These are phyloP conservation scores for Rhodotorula mucilaginosa DNA, from an alignment of 1,284 basidiomycete genomes.

Conservation along the genomic window DNA sequence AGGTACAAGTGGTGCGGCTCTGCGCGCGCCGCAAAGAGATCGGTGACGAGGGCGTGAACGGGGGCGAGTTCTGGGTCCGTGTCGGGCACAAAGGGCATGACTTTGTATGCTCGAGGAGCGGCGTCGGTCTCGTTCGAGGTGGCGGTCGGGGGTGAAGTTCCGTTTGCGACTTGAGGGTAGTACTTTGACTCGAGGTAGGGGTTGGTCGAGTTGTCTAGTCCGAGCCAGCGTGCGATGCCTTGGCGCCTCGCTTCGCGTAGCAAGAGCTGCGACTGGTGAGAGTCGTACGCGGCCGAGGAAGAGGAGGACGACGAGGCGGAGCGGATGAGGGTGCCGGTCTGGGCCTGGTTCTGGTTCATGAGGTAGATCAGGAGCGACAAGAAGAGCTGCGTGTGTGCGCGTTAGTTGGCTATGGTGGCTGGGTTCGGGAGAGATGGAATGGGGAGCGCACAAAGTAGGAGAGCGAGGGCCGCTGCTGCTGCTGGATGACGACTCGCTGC, in stretches of 20 bases:
- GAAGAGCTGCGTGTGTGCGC: conserved; percentile 23
- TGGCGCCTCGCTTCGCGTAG: conserved; percentile 16
- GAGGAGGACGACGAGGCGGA: not conserved
- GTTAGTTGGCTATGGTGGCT: not conserved
- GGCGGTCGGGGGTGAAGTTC: not conserved
- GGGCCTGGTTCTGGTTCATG: conserved; percentile 23
- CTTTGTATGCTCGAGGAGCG: not conserved
- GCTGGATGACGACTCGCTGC: not conserved
- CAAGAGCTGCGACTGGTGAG: not conserved
- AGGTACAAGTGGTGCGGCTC: conserved; percentile 13
- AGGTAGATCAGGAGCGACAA: conserved; percentile 42
- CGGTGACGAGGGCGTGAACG: conserved; percentile 12
- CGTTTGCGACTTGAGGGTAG: conserved; percentile 21
- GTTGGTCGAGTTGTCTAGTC: not conserved
- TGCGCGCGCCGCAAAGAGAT: conserved; percentile 1
- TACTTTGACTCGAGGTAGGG: conserved; percentile 12
- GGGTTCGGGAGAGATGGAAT: too few relatives aligned
- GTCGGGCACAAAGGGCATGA: conserved; percentile 9
- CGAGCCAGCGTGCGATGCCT: conserved; percentile 31
- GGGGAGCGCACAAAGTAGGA: conserved; percentile 35
- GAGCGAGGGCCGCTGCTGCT: conserved; percentile 31
- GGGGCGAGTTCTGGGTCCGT: conserved; percentile 14
- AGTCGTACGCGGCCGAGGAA: not conserved
- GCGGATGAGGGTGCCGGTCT: not conserved
- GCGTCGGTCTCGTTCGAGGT: not conserved